A percentile compares a stretch with the other conserved stretches of the same genome.
Conservation (phyloP, 129 eudicot genomes). For the Sambucus nigra region DNA sequence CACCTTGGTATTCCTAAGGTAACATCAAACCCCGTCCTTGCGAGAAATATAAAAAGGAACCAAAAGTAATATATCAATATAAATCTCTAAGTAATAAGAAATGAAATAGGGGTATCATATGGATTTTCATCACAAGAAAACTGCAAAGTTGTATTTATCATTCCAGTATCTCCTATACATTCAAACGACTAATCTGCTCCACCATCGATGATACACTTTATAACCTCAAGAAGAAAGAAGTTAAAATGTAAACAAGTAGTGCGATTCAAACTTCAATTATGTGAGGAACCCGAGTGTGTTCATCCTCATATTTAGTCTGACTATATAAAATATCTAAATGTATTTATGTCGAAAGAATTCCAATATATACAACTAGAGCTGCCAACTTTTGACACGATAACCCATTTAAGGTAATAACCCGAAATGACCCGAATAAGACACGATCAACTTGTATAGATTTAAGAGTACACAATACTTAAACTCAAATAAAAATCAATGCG, state of each 20-base stretch:
- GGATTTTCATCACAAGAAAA: slow-evolving; percentile 69
- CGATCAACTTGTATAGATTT: no score
- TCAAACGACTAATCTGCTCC: slow-evolving; percentile 95
- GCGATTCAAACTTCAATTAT: no score
- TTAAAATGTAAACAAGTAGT: no score
- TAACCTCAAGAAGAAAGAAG: slow-evolving; percentile 41
- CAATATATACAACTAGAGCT: neutral
- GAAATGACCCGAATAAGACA: no score
- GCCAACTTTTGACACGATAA: no score
- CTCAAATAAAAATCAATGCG: no score
- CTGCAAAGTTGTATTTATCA: slow-evolving; percentile 67
- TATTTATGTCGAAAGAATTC: neutral
- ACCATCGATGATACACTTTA: slow-evolving; percentile 66
- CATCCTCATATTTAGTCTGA: no score
- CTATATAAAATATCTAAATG: no score
- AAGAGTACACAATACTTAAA: no score
- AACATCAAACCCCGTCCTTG: slow-evolving; percentile 93
- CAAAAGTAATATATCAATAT: neutral
- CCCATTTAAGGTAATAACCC: no score
- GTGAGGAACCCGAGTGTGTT: no score
- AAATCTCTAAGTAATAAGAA: neutral
- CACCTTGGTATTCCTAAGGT: slow-evolving; percentile 87
- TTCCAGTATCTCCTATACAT: slow-evolving; percentile 86
- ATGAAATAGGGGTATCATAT: neutral
- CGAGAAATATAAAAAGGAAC: slow-evolving; percentile 3